phyloP scores from a whole-genome alignment of 306 rosid genomes.

The Cucumis melo region DNA sequence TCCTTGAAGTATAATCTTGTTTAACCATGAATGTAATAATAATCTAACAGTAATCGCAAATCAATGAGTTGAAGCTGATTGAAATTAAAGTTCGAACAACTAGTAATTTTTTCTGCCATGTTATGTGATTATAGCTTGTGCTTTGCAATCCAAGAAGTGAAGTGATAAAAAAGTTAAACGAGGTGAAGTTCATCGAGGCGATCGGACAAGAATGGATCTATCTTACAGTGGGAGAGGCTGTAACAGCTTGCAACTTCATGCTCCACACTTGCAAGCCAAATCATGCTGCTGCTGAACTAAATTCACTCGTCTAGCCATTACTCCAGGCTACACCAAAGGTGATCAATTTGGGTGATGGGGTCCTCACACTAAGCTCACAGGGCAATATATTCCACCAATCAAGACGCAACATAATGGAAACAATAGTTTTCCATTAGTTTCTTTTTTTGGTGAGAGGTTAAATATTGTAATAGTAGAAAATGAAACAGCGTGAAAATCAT shows the following conservation, averaged over 20 bases:
- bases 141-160: conserved; percentile 36
- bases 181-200: conserved; percentile 20
- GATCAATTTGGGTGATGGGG: not conserved
- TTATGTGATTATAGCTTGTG: conserved; percentile 16
- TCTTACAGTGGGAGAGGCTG: conserved; percentile 40
- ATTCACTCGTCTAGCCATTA: conserved; percentile 12
- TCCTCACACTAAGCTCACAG: not conserved
- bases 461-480: not conserved
- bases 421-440: not conserved
- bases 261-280: conserved; percentile 21
- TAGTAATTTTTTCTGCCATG: not conserved
- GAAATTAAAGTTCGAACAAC: not conserved
- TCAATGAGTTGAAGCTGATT: not conserved
- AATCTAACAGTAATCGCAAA: not conserved
- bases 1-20: not conserved
- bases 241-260: conserved; percentile 27
- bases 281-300: not conserved
- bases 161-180: conserved; percentile 31
- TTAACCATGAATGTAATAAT: no score
- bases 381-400: conserved; percentile 4
- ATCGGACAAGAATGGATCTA: conserved; percentile 29
- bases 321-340: not conserved
- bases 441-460: not conserved
- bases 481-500: not conserved
- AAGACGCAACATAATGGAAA: not conserved